These are phyloP conservation scores for Quillaja saponaria DNA, from an alignment of 306 rosid genomes.

Conservation along the genomic window DNA sequence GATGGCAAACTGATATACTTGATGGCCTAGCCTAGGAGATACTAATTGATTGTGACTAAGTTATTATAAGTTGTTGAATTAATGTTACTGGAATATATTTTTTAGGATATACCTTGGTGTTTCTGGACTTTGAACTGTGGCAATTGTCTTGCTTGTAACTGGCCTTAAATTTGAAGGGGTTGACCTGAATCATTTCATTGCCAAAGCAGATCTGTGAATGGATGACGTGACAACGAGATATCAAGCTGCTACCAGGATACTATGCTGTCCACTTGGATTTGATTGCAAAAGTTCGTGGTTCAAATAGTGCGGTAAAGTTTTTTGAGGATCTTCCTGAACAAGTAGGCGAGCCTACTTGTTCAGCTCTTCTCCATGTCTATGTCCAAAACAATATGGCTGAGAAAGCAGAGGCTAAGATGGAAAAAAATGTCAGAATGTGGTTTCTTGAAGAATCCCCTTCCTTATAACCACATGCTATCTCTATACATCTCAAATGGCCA, in stretches of 20 bases:
- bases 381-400: slow-evolving; percentile 57
- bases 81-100: not conserved
- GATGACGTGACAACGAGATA: slow-evolving; percentile 74
- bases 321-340: slow-evolving; percentile 80
- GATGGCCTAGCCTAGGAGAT: not conserved
- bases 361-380: slow-evolving; percentile 80
- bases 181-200: slow-evolving; percentile 23
- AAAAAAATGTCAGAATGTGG: slow-evolving; percentile 75
- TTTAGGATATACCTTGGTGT: not conserved
- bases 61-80: not conserved
- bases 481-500: slow-evolving; percentile 66
- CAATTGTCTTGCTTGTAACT: slow-evolving; percentile 17
- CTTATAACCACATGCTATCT: slow-evolving; percentile 83
- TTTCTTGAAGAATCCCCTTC: slow-evolving; percentile 54
- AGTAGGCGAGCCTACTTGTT: slow-evolving; percentile 45
- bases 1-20: not conserved
- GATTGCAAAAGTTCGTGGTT: slow-evolving; percentile 83
- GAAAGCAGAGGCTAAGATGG: slow-evolving; percentile 83
- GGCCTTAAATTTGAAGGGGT: slow-evolving; percentile 11
- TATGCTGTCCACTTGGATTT: slow-evolving; percentile 91
- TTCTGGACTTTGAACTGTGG: slow-evolving; percentile 4
- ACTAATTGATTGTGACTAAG: not conserved
- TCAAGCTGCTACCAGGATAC: slow-evolving; percentile 69
- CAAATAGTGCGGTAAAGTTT: slow-evolving; percentile 80
- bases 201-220: slow-evolving; percentile 77